Evolutionary conservation across 345 rosid species (phyloP).

Genomic region (Microthlaspi erraticum): DNA sequence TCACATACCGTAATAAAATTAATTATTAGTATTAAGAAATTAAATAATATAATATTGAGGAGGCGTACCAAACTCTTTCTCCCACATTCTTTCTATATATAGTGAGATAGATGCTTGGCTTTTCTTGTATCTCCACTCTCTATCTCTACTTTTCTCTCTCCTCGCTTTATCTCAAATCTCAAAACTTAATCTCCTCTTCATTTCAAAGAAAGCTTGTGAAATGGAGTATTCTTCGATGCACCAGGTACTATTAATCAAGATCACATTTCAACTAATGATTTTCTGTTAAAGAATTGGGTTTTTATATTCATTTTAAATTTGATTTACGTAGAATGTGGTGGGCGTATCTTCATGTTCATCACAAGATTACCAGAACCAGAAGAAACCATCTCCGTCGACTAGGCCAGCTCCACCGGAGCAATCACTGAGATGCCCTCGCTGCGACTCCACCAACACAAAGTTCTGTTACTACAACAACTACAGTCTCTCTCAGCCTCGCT

Average conservation of each 20-base stretch:
- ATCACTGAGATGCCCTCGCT: constrained; percentile 70
- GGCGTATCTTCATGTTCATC: constrained; percentile 38
- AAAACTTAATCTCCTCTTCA: constrained; percentile 11
- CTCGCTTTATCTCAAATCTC: constrained; percentile 11
- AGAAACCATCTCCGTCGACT: constrained; percentile 27
- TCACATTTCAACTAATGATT: background rate
- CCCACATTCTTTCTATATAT: constrained; percentile 31
- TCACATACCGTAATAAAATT: constrained; percentile 1
- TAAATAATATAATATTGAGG: background rate
- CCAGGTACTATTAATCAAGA: constrained; percentile 25
- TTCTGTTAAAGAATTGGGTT: background rate
- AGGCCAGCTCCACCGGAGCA: constrained; percentile 63
- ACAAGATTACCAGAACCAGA: constrained; percentile 37
- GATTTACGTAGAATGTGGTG: constrained; percentile 20
- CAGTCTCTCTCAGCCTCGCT: constrained; percentile 81
- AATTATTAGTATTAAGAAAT: background rate
- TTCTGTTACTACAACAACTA: constrained; percentile 90
- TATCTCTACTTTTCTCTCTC: background rate
- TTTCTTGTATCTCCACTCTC: constrained; percentile 30
- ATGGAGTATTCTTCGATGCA: constrained; percentile 35
- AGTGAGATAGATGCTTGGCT: constrained; percentile 38
- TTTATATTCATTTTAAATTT: background rate
- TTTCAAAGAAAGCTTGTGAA: constrained; percentile 21
- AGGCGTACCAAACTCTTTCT: constrained; percentile 33
- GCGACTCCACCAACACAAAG: constrained; percentile 79